Evolutionary conservation across 148 eudicot genomes (phyloP), one percentile per base, ranked within the genome.

Genomic region (Cornus florida): DNA sequence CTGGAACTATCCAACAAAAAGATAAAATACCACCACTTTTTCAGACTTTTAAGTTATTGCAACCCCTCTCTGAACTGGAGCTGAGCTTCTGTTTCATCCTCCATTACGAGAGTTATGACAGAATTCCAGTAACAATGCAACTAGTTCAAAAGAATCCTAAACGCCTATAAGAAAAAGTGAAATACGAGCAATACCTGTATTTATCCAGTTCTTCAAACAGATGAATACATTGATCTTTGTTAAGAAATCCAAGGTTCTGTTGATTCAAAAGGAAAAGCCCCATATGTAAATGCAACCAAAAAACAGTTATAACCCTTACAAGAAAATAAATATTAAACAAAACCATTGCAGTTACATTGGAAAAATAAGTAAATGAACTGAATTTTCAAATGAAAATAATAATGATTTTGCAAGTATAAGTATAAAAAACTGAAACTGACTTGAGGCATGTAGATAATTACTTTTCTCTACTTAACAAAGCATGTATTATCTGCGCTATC

Each of bases 131-230:
- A n/a, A 62, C 66, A 62, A 53, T 62, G 50, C 72, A 35, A 70
- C 7, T 19, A 12, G 3, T 38, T 39, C 41, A 17, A 33, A 68
- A 43, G 8, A 43, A 46, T 10, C 32, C 50, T 22, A 19, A 39
- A 59, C 35, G n/a, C 39, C 50, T 9, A 32, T 3, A 28, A 66
- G 38, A 66, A 0, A 16, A 57, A 76, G 76, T 10, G 16, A 53
- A 68, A 1, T 80, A 41, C 33, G 43, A 67, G 62, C 48, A 28
- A 17, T 82, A 95, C 98, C 98, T 92, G 95, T 97, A 97, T 66
- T 81, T 91, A 82, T 92, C 92, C 59, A 97, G 88, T 82, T 94
- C 99, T 67, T 90, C 95, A 81, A 97, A 97, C 77, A 97, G 85
- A 39, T 50, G 81, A 59, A 87, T 83, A 74, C 97, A 97, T 75